A percentile compares a stretch with the other conserved stretches of the same genome.
These are phyloP conservation scores for Angomonas deanei DNA, from an alignment of 208 protist species.

Conservation along the genomic window DNA sequence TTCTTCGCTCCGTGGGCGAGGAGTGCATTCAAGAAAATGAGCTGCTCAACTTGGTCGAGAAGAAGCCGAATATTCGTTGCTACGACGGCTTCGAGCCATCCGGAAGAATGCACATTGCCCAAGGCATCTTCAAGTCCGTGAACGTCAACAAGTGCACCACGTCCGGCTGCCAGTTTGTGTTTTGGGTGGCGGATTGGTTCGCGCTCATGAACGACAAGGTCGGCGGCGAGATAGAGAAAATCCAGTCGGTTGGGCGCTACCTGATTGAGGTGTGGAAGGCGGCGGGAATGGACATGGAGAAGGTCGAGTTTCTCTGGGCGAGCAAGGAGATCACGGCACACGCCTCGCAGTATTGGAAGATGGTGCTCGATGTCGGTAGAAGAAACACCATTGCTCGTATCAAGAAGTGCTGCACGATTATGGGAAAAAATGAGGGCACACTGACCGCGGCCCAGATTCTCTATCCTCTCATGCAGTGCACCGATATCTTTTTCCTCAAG, in stretches of 20 bases:
- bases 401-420: conserved; percentile 98
- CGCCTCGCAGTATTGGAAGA: conserved; percentile 94
- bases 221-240: conserved; percentile 97
- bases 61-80: conserved; percentile 89
- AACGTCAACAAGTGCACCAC: conserved; percentile 99
- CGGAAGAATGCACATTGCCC: conserved; percentile 99
- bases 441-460: conserved; percentile 97
- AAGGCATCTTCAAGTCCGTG: conserved; percentile 98
- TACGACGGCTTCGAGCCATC: conserved; percentile 99
- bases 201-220: conserved; percentile 99
- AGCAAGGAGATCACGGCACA: conserved; percentile 96
- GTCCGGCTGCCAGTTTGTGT: conserved; percentile 96
- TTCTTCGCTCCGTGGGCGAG: conserved; percentile 92
- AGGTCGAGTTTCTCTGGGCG: conserved; percentile 97
- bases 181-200: conserved; percentile 99
- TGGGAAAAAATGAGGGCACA: conserved; percentile 96
- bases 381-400: conserved; percentile 94
- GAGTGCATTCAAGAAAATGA: conserved; percentile 95
- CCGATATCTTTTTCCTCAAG: conserved; percentile 99
- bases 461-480: conserved; percentile 99
- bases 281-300: conserved; percentile 96
- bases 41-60: conserved; percentile 86
- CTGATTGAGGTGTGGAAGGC: conserved; percentile 99
- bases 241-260: conserved; percentile 95
- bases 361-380: conserved; percentile 96